Base-by-base conservation (phyloP, 164 flowering plant genomes). In the Stephania yunnanensis region DNA sequence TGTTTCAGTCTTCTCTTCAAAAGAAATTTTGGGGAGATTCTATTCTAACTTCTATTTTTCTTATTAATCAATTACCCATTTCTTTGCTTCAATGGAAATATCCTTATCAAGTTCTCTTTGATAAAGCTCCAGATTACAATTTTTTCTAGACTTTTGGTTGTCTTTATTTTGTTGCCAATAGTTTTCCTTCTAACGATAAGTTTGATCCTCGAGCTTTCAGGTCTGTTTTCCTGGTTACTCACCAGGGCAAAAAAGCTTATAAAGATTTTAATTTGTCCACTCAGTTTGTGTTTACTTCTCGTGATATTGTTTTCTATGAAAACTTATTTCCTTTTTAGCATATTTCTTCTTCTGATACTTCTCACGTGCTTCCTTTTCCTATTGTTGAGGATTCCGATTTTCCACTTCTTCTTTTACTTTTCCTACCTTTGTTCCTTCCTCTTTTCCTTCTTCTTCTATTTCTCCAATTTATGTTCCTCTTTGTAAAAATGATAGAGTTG, bases 211-310 rank as follows among this genome's bases (percentile, higher is more conserved):
- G 31, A 20, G 30, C 72, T 46, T 11, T 52, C 46, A 52, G 13
- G 5, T 46, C 58, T 46, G 58, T 71, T 11, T 71, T 48, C 13
- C 30, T 71, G 73, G 44, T 52, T 71, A 71, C 11, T 36, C 58
- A 7, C 44, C 25, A 48, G 73, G 73, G 63, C n/a, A n/a, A 71
- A 48, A 12, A 30, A 4, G 73, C 63, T 22, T 71, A 71, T n/a
- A 71, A 71, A 12, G 3, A n/a, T 1, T 71, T 7, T 25, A 63
- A 71, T 10, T 7, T 48, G 5, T 22, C 48, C 2, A 71, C 73
- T 46, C 31, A 30, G 1, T 15, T 11, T 25, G 12, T 71, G 0
- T 71, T 46, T 31, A 19, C 11, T 19, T 12, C 36, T n/a, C 61
- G 73, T 2, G 73, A 63, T 48, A 25, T 36, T 48, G 5, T 46